These are phyloP conservation scores for Dendryphion nanum DNA, from an alignment of 2,329 filamentous ascomycete species.

Conservation along the genomic window DNA sequence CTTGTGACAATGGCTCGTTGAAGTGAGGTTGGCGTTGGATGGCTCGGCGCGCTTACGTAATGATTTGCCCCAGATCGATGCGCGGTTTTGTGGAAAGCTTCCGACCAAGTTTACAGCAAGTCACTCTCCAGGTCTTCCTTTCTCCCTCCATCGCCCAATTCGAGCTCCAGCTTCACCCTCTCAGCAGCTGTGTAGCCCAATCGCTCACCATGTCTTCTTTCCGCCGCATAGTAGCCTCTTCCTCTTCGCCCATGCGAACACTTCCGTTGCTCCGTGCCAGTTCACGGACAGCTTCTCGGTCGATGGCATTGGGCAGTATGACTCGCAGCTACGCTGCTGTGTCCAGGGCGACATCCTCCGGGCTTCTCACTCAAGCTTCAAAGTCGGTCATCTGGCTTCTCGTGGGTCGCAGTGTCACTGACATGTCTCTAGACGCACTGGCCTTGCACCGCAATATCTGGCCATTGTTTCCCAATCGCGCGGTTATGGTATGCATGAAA, in stretches of 20 bases:
- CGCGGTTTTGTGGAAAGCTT: too few species aligned
- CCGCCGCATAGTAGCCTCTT: constrained; percentile 30
- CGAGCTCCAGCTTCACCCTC: too few species aligned
- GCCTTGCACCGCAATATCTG: too few species aligned
- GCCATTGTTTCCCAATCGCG: constrained; percentile 36
- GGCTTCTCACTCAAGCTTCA: constrained; percentile 29
- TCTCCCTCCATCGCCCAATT: too few species aligned
- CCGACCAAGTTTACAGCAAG: too few species aligned
- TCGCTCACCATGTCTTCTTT: constrained; percentile 39
- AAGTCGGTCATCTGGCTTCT: constrained; percentile 22
- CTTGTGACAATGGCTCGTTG: constrained; percentile 14
- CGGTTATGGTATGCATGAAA: constrained; percentile 29
- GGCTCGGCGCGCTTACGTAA: too few species aligned
- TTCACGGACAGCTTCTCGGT: constrained; percentile 19
- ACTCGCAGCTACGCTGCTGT: constrained; percentile 35
- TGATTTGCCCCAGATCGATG: too few species aligned
- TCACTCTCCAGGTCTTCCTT: too few species aligned
- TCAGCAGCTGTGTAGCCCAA: too few species aligned
- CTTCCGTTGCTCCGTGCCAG: constrained; percentile 29
- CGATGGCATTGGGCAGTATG: constrained; percentile 18
- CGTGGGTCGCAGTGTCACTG: too few species aligned
- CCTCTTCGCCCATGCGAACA: constrained; percentile 26
- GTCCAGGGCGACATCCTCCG: constrained; percentile 31
- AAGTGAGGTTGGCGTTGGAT: constrained; percentile 25
- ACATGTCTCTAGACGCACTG: too few species aligned